Evolutionary conservation across 73 alveolate genomes (phyloP).

Genomic region (Paraurostyla sp.): DNA sequence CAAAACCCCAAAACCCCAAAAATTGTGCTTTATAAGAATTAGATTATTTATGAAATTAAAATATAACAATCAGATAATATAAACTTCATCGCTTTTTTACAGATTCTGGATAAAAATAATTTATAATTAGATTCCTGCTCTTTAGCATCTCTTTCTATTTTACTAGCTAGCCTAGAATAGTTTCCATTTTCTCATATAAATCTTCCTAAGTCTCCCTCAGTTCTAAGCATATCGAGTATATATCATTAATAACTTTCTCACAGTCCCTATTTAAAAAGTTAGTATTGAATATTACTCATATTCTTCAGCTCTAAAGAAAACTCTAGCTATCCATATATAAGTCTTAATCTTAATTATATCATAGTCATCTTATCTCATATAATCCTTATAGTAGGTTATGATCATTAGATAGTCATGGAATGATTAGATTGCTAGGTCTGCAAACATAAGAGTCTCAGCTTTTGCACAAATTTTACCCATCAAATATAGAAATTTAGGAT

Average conservation of each 20-base stretch:
- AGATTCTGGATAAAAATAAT: not conserved
- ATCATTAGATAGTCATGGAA: slow-evolving; percentile 35
- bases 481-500: slow-evolving; percentile 30
- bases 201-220: not conserved
- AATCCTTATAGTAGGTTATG: not conserved
- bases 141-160: not conserved
- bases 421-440: not conserved
- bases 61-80: too few species aligned
- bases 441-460: not conserved
- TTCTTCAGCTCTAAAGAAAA: not conserved
- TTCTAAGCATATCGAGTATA: not conserved
- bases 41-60: too few species aligned
- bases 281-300: not conserved
- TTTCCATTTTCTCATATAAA: not conserved
- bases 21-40: too few species aligned
- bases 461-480: slow-evolving; percentile 32
- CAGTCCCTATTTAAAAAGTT: not conserved
- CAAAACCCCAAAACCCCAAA: too few species aligned
- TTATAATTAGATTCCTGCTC: not conserved
- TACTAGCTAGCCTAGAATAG: not conserved
- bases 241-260: not conserved
- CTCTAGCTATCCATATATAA: not conserved
- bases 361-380: not conserved
- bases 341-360: not conserved
- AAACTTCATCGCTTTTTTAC: too few species aligned